These are phyloP conservation scores for Dactylella cylindrospora DNA, from an alignment of 2,329 filamentous ascomycete species.

Conservation along the genomic window DNA sequence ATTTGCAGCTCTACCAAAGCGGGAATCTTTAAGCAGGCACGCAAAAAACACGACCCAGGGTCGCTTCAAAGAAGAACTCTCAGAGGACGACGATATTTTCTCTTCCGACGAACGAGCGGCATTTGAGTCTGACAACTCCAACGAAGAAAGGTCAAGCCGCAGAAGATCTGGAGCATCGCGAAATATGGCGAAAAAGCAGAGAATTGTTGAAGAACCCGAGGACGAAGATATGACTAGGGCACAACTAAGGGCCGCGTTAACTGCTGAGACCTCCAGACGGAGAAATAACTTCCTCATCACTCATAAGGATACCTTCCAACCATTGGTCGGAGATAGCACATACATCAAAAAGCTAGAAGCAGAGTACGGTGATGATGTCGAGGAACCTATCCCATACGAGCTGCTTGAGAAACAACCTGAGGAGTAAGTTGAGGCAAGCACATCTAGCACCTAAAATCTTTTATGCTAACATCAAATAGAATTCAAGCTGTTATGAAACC, in stretches of 20 bases:
- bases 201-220: constrained; percentile 36
- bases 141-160: constrained; percentile 25
- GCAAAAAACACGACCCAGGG: constrained; percentile 34
- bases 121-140: constrained; percentile 22
- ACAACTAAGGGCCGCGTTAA: constrained; percentile 32
- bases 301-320: constrained; percentile 35
- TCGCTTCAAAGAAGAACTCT: constrained; percentile 36
- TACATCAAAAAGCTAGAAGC: constrained; percentile 36
- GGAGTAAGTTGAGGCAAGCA: constrained; percentile 49
- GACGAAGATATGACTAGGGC: constrained; percentile 40
- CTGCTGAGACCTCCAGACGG: constrained; percentile 31
- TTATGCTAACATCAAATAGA: constrained; percentile 8
- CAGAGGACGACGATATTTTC: constrained; percentile 34
- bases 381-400: constrained; percentile 52
- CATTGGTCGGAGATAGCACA: constrained; percentile 37
- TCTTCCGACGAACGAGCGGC: constrained; percentile 33
- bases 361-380: constrained; percentile 9
- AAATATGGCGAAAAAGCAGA: constrained; percentile 18
- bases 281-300: constrained; percentile 37
- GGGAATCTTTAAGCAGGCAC: constrained; percentile 32
- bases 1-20: constrained; percentile 20
- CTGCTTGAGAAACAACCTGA: constrained; percentile 54
- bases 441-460: neutral
- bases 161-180: constrained; percentile 12
- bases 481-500: constrained; percentile 48